Conservation (phyloP, 495 filamentous ascomycete genomes). For the Annulohypoxylon stygium region DNA sequence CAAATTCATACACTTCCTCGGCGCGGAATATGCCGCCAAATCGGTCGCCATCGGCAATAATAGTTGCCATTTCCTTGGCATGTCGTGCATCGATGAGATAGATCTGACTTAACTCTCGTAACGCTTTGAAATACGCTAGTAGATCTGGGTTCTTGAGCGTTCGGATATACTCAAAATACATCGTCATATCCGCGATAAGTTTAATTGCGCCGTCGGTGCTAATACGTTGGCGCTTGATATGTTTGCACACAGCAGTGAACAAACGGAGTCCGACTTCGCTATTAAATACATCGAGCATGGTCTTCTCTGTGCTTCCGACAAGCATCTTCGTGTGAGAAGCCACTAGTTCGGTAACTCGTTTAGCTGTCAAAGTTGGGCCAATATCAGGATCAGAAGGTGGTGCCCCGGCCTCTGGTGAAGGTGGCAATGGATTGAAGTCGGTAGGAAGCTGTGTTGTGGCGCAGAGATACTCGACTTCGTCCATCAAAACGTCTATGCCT, state of each 20-base stretch:
- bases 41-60: conserved; percentile 91
- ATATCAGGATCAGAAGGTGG: conserved; percentile 70
- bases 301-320: conserved; percentile 93
- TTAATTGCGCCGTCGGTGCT: conserved; percentile 90
- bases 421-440: conserved; percentile 83
- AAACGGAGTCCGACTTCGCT: conserved; percentile 95
- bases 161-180: conserved; percentile 86
- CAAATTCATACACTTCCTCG: conserved; percentile 98
- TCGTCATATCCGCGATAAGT: conserved; percentile 95
- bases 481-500: conserved; percentile 98
- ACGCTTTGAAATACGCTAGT: conserved; percentile 87
- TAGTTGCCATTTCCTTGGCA: conserved; percentile 92
- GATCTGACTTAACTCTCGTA: conserved; percentile 93
- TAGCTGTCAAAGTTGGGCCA: conserved; percentile 82
- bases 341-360: conserved; percentile 84
- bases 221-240: conserved; percentile 95
- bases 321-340: conserved; percentile 91
- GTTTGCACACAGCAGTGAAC: conserved; percentile 92
- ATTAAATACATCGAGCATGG: conserved; percentile 97
- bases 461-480: conserved; percentile 95
- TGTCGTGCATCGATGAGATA: conserved; percentile 90
- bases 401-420: conserved; percentile 34
- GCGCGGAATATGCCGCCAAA: conserved; percentile 93
- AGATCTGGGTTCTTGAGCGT: conserved; percentile 86
- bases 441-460: conserved; percentile 87